Conservation (phyloP, 345 rosid species). For the Raphanus sativus region DNA sequence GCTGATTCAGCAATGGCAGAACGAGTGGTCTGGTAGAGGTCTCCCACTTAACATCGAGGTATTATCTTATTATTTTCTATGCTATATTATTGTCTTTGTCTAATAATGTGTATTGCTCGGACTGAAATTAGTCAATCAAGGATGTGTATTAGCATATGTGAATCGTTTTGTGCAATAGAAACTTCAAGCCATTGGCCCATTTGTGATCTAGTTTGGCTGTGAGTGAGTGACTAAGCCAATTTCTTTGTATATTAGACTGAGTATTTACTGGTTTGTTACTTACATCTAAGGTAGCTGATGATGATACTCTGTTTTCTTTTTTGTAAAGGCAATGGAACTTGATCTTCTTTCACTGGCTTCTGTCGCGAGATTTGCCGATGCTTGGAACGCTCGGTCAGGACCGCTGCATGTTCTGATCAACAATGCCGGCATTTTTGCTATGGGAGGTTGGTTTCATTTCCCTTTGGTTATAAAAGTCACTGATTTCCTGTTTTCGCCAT, state of each 20-base stretch:
- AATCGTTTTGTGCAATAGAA: not conserved
- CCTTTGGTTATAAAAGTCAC: not conserved
- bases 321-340: slow-evolving; percentile 56
- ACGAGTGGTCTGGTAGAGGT: slow-evolving; percentile 63
- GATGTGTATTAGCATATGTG: no score
- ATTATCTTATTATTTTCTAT: not conserved
- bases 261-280: not conserved
- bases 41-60: slow-evolving; percentile 86
- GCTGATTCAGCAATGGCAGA: slow-evolving; percentile 80
- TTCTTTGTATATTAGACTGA: no score
- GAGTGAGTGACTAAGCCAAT: not conserved
- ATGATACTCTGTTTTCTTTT: slow-evolving; percentile 24
- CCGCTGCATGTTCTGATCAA: slow-evolving; percentile 93
- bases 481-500: no score
- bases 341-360: slow-evolving; percentile 95
- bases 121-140: no score
- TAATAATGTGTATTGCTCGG: no score
- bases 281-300: not conserved
- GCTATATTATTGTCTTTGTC: no score
- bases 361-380: slow-evolving; percentile 67
- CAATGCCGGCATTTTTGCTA: slow-evolving; percentile 91
- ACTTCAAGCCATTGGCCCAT: slow-evolving; percentile 1
- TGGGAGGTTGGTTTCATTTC: slow-evolving; percentile 37
- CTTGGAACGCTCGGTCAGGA: slow-evolving; percentile 70
- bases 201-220: not conserved